Base-by-base conservation (phyloP, 2,329 filamentous ascomycete genomes). In the Fusarium robinianum region DNA sequence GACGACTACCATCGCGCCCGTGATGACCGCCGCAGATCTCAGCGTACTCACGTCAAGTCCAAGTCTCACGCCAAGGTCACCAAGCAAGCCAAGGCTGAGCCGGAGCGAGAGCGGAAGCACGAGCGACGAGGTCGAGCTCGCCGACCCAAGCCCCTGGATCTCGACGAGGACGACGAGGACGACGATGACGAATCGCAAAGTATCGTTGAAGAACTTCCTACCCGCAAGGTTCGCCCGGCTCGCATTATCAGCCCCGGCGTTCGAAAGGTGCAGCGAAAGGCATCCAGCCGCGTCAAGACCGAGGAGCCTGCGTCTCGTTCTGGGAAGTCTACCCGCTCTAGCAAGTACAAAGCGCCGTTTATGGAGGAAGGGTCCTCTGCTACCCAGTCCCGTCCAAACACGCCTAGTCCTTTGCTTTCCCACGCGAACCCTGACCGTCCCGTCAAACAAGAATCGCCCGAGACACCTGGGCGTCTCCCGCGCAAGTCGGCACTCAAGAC, bases 391-490 rank as follows among this genome's bases (percentile, higher is more conserved):
- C n/a, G n/a, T n/a, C n/a, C n/a, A n/a, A n/a, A n/a, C n/a, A n/a
- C n/a, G n/a, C n/a, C n/a, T n/a, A n/a, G n/a, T n/a, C n/a, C n/a
- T n/a, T 6, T 61, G 57, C 35, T 53, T 42, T 19, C 57, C 62
- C 4, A 48, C 52, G 8, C 57, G 64, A 14, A 54, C 30, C 11
- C n/a, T n/a, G n/a, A n/a, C n/a, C n/a, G n/a, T n/a, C n/a, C n/a
- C n/a, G n/a, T n/a, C n/a, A 23, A 30, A 3, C 8, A 32, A 5
- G 40, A 27, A 23, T 26, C 15, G 15, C 30, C 22, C 4, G 43
- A 45, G 5, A 11, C 37, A 15, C 18, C 11, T 16, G 39, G 40
- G 14, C 17, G 16, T n/a, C 19, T 16, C 9, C 32, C 24, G 5
- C 8, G 18, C 7, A 38, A 46, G 6, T 11, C 47, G 9, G 22